Evolutionary conservation across 768 basidiomycete genomes (phyloP).

Genomic region (Austroboletus festivus): DNA sequence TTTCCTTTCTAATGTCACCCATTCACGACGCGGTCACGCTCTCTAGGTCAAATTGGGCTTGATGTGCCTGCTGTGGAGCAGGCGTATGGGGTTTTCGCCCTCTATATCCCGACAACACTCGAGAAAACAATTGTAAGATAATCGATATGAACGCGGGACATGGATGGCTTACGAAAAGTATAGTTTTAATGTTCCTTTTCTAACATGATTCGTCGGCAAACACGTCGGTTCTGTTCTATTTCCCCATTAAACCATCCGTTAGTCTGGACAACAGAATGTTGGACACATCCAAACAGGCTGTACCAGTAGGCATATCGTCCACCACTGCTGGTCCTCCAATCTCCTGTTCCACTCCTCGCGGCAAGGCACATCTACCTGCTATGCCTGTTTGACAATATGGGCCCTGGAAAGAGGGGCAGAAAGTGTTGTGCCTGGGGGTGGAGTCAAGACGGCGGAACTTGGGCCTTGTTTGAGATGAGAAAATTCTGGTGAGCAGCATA

Average conservation of each 20-base stretch:
- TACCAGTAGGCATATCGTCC: no score
- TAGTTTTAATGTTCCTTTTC: background rate
- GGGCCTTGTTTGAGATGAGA: background rate
- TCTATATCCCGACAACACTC: constrained; percentile 10
- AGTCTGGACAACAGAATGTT: background rate
- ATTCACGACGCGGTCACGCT: background rate
- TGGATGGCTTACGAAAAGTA: constrained; percentile 13
- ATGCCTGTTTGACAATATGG: background rate
- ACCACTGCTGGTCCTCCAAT: no score
- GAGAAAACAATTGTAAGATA: constrained; percentile 53
- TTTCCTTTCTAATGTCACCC: constrained; percentile 8
- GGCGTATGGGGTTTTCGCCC: background rate
- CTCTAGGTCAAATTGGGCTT: background rate
- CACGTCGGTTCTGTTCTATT: constrained; percentile 2
- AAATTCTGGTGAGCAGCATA: background rate
- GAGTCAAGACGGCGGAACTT: background rate
- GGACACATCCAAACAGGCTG: background rate
- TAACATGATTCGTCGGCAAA: constrained; percentile 10
- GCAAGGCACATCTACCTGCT: background rate
- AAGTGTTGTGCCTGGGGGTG: no score
- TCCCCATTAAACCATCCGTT: constrained; percentile 6
- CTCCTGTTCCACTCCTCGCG: no score
- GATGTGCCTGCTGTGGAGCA: constrained; percentile 18
- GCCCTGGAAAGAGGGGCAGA: background rate
- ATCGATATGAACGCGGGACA: constrained; percentile 32